Percentiles rank a stretch among this genome's conserved stretches.
Conservation (phyloP, 2,329 filamentous ascomycete genomes). For the Eutypa lata region DNA sequence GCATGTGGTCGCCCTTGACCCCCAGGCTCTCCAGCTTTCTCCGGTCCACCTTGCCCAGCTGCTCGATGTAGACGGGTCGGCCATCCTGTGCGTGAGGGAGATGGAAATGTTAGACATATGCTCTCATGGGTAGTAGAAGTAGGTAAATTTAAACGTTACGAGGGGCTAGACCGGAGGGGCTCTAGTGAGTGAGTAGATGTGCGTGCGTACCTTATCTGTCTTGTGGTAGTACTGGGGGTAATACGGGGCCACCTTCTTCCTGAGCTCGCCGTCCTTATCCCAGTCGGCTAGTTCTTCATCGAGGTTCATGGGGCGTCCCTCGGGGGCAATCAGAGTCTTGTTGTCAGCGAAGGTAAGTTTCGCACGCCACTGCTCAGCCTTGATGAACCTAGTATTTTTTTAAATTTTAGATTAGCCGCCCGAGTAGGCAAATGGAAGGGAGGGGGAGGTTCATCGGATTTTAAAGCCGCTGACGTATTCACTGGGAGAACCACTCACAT, state of each 20-base stretch:
- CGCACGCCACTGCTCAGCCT: background rate
- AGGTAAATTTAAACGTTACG: too few relatives aligned
- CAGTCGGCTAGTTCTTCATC: conserved; percentile 67
- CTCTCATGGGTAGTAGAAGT: background rate
- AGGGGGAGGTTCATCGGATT: too few relatives aligned
- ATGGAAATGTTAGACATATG: conserved; percentile 34
- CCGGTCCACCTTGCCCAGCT: conserved; percentile 90
- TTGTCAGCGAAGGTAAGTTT: background rate
- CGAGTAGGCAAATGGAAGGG: too few relatives aligned
- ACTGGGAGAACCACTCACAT: conserved; percentile 86
- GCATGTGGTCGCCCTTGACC: conserved; percentile 88
- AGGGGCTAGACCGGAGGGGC: too few relatives aligned
- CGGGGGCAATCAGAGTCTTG: conserved; percentile 3
- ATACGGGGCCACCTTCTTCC: conserved; percentile 76
- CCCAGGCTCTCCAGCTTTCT: conserved; percentile 81
- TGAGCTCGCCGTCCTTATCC: conserved; percentile 63
- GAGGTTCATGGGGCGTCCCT: conserved; percentile 42
- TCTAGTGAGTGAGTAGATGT: conserved; percentile 8
- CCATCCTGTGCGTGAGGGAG: conserved; percentile 65
- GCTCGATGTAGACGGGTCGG: conserved; percentile 94
- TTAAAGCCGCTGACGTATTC: too few relatives aligned
- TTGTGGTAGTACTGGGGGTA: conserved; percentile 99
- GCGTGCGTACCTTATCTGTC: conserved; percentile 66
- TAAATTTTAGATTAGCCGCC: background rate
- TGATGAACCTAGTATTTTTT: background rate